A percentile compares a stretch with the other conserved stretches of the same genome.
Evolutionary conservation across 495 filamentous ascomycete genomes (phyloP).

Genomic region (Trichoderma reesei): DNA sequence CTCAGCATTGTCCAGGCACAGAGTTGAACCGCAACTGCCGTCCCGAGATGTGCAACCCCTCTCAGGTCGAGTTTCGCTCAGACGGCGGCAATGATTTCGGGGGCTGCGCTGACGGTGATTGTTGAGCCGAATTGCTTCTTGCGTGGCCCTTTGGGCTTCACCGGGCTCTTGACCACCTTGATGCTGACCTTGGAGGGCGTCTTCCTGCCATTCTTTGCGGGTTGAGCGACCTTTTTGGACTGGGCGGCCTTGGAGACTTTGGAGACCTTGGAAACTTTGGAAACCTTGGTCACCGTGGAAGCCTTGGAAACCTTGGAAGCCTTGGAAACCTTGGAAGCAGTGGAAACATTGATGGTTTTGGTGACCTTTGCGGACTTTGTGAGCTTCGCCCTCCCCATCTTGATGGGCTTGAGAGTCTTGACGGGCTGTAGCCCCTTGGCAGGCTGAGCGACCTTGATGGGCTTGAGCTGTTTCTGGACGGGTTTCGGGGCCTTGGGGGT

Average conservation of each 20-base stretch:
- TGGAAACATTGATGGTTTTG: no score
- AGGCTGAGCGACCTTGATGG: not conserved
- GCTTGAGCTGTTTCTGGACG: not conserved
- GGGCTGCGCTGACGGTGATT: not conserved
- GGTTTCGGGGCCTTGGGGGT: not conserved
- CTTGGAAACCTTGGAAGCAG: no score
- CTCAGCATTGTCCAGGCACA: no score
- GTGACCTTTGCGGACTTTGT: no score
- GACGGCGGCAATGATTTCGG: not conserved
- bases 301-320: no score
- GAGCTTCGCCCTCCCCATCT: no score
- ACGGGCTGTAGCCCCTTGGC: not conserved
- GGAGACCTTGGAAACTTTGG: no score
- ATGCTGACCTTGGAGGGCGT: not conserved
- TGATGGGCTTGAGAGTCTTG: not conserved
- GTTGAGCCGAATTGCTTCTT: not conserved
- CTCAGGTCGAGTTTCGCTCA: not conserved
- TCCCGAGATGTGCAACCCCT: not conserved
- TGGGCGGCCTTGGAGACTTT: no score
- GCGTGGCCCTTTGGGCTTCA: not conserved
- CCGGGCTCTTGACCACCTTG: not conserved
- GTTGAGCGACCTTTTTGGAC: not conserved
- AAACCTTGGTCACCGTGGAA: no score
- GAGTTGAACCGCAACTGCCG: not conserved
- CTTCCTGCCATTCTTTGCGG: not conserved